phyloP scores from a whole-genome alignment of 495 filamentous ascomycete species.

The Xylaria venustula region DNA sequence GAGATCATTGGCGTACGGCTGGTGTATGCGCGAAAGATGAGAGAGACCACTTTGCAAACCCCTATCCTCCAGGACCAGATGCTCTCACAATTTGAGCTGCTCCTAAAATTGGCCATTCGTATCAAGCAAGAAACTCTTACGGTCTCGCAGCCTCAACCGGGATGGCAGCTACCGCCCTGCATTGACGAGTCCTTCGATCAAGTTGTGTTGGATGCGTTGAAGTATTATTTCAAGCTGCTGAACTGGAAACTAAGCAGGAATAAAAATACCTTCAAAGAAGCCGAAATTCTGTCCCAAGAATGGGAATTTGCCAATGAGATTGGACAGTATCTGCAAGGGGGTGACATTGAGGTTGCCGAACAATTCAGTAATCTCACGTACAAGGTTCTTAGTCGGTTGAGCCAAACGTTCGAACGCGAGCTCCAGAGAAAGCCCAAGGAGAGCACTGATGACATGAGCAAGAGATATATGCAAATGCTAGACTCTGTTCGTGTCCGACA shows the following conservation, averaged over 20 bases:
- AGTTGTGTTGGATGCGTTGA: conserved; percentile 92
- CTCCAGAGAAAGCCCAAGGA: conserved; percentile 79
- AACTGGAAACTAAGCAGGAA: conserved; percentile 97
- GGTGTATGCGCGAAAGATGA: conserved; percentile 91
- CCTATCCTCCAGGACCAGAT: conserved; percentile 93
- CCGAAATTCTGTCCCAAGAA: conserved; percentile 94
- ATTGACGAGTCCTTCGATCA: conserved; percentile 95
- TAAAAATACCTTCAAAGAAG: conserved; percentile 99
- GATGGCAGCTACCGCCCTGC: conserved; percentile 93
- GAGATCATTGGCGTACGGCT: conserved; percentile 93
- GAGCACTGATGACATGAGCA: conserved; percentile 84
- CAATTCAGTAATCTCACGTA: conserved; percentile 93
- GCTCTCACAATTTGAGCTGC: conserved; percentile 92
- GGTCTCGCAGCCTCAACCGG: conserved; percentile 81
- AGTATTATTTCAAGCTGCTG: conserved; percentile 95
- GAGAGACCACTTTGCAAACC: conserved; percentile 79
- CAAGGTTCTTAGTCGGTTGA: conserved; percentile 84
- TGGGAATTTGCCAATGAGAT: conserved; percentile 96
- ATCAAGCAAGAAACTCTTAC: conserved; percentile 87
- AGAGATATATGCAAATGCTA: conserved; percentile 88
- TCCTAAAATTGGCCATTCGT: conserved; percentile 83
- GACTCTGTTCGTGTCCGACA: conserved; percentile 96
- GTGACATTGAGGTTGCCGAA: conserved; percentile 97
- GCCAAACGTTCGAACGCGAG: conserved; percentile 87
- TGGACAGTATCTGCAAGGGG: conserved; percentile 80